phyloP scores from a whole-genome alignment of 208 protist species.

The Leishmania tarentolae region DNA sequence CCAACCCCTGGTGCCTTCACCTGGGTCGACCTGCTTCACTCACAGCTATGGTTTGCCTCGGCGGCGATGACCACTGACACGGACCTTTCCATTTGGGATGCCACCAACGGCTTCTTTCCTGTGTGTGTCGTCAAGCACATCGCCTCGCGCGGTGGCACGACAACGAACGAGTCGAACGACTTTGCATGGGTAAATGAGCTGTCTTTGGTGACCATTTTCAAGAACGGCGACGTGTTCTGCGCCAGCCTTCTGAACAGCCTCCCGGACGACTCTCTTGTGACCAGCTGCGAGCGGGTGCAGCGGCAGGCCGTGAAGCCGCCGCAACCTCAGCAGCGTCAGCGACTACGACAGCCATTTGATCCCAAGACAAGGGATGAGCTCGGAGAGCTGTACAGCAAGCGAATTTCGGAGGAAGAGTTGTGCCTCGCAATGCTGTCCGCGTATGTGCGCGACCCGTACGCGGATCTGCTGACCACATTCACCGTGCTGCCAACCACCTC shows the following conservation, averaged over 20 bases:
- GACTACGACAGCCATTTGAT: neutral
- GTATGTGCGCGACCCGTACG: slow-evolving; percentile 34
- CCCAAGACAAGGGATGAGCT: slow-evolving; percentile 10
- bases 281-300: slow-evolving; percentile 4
- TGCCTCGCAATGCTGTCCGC: slow-evolving; percentile 19
- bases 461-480: slow-evolving; percentile 60
- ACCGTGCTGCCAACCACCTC: slow-evolving; percentile 66
- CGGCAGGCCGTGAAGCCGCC: neutral
- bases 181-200: slow-evolving; percentile 84
- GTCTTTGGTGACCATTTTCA: slow-evolving; percentile 72
- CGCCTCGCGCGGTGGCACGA: slow-evolving; percentile 12
- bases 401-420: slow-evolving; percentile 15
- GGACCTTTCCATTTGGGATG: slow-evolving; percentile 83
- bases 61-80: slow-evolving; percentile 52
- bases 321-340: slow-evolving; percentile 16
- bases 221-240: slow-evolving; percentile 63
- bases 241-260: slow-evolving; percentile 59
- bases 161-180: slow-evolving; percentile 51
- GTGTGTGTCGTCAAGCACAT: slow-evolving; percentile 49
- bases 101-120: slow-evolving; percentile 62
- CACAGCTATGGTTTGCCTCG: slow-evolving; percentile 85
- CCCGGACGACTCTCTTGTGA: slow-evolving; percentile 27
- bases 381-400: slow-evolving; percentile 17
- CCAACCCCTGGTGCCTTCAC: neutral
- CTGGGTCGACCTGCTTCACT: slow-evolving; percentile 47